Evolutionary conservation across 2,329 filamentous ascomycete species (phyloP), one percentile per base, ranked within the genome.

Genomic region (Metarhizium rileyi): DNA sequence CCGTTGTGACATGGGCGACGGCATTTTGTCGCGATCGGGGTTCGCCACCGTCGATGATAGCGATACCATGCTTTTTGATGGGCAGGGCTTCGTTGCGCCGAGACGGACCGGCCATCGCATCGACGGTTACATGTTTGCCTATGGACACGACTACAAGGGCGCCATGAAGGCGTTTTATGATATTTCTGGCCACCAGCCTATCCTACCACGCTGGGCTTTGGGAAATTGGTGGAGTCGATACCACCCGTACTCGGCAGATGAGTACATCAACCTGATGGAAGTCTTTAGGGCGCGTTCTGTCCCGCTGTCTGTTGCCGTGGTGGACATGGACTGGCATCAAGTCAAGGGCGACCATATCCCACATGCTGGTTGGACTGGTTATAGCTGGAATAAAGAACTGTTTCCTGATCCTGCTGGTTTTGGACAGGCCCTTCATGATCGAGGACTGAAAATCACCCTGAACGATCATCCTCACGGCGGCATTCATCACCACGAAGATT

Each of bases 211-310:
- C n/a, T 81, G 74, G 68, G 70, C 75, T 0, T 63, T 83, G 41
- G 79, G 80, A 0, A 83, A 83, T 53, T 84, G 80, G 80, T 84
- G 80, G 80, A 79, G 74, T 44, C 68, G 80, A 8, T 84, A 82
- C 60, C 75, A 83, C 57, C 70, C 70, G 2, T 84, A 82, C 57
- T 68, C 66, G 0, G 70, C 71, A 28, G 65, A 73, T 2, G 76
- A 80, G 54, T 84, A 83, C 56, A 50, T 82, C 3, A 61, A 64
- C 9, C 65, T 84, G 6, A 77, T 83, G 70, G 76, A 81, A 50
- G 69, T 71, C 48, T 83, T 84, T 55, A 61, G 66, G 7, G 60
- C 63, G 10, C 64, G 75, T 20, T 60, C 69, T 0, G 72, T 84
- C 8, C 80, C 80, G 0, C 63, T 84, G 38, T 76, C 72, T 8